Evolutionary conservation across 2,329 filamentous ascomycete genomes (phyloP), one percentile per base, ranked within the genome.

Genomic region (Periglandula ipomoeae): DNA sequence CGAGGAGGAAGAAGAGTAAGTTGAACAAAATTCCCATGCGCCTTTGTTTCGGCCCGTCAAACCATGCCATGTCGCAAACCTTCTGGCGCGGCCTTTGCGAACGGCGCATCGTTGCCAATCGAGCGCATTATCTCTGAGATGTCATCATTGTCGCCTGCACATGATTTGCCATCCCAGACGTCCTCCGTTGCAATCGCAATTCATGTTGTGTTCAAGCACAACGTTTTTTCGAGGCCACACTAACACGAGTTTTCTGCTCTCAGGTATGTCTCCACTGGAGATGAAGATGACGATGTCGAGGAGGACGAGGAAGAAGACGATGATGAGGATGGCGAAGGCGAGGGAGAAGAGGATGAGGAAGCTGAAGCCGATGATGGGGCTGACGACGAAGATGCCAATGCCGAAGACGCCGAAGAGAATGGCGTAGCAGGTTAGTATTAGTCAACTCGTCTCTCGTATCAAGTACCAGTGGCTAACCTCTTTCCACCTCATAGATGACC

Each of bases 1-100:
- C 39, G 71, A 74, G 58, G 73, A 76, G 58, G 74, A 76, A 60
- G 72, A 76, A 60, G 74, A 76, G 74, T 77, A 70, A 70, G 74
- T 61, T n/a, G n/a, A 32, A 34, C 20, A 15, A 40, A 1, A 19
- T 23, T 11, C 26, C 26, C 19, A 17, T 23, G 45, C 19, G 15
- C 19, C 22, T 38, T 20, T 17, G 23, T 17, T n/a, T 27, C n/a
- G 23, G 10, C 20, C 15, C 17, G 17, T 11, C 17, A 26, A 3
- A 10, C 5, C n/a, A 19, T 17, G 8, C 24, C 19, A 15, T 26
- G 44, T 19, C 19, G 37, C 24, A 40, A 46, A 46, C 34, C 4
- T 22, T 27, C 44, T 19, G 6, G 22, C 7, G 10, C 37, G 20
- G 11, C 8, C 13, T 39, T 15, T 5, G 15, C 32, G 22, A 13